A percentile compares a stretch with the other conserved stretches of the same genome.
Evolutionary conservation across 129 eudicot genomes (phyloP).

Genomic region (Tagetes patula): DNA sequence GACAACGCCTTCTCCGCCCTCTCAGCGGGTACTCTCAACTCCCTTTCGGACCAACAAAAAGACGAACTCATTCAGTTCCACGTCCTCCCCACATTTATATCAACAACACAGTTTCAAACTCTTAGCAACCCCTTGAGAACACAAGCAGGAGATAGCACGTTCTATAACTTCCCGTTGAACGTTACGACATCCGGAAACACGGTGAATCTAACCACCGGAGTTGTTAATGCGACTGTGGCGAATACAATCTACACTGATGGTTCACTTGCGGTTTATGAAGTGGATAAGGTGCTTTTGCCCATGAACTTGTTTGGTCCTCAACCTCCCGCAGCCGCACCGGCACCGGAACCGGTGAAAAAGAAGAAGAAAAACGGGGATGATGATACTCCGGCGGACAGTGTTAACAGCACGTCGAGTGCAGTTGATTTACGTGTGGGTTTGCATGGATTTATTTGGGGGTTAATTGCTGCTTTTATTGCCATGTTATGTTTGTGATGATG

Average conservation of each 20-base stretch:
- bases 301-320: constrained; percentile 54
- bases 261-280: constrained; percentile 80
- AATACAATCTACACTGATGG: constrained; percentile 59
- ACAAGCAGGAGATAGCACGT: constrained; percentile 68
- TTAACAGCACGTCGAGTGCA: constrained; percentile 41
- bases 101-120: constrained; percentile 73
- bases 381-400: constrained; percentile 34
- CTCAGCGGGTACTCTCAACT: constrained; percentile 70
- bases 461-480: constrained; percentile 26
- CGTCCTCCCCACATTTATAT: constrained; percentile 50
- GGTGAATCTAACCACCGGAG: constrained; percentile 83
- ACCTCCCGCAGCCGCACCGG: constrained; percentile 62
- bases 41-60: constrained; percentile 70
- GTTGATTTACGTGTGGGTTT: constrained; percentile 23
- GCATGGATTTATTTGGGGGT: constrained; percentile 41
- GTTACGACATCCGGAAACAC: constrained; percentile 65
- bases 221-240: constrained; percentile 58
- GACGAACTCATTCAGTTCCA: constrained; percentile 73
- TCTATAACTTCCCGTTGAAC: constrained; percentile 60
- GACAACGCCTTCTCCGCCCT: constrained; percentile 80
- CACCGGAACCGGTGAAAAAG: constrained; percentile 33
- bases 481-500: constrained; percentile 29
- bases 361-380: constrained; percentile 33
- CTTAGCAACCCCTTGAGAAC: constrained; percentile 84
- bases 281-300: constrained; percentile 83